Base-by-base conservation (phyloP, 1,139 yeast genomes). In the Cylindricascospora bacillispora region DNA sequence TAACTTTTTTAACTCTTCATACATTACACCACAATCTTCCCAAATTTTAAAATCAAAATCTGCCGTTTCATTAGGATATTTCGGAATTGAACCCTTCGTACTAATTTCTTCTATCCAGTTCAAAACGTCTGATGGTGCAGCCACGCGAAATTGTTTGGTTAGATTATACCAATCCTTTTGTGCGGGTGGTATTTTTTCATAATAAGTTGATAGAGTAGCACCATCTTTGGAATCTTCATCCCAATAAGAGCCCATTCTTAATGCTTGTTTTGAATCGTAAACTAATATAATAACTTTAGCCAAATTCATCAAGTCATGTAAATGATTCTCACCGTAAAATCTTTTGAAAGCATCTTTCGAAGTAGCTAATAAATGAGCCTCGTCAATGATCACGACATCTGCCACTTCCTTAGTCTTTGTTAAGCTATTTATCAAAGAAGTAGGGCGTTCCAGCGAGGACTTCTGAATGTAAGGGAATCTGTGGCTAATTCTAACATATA, bases 241-340 rank as follows among this genome's bases (percentile, higher is more conserved):
- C 66, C 66, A 60, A 33, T 56, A 60, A 3, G 61, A 60, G 1
- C 62, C 63, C 59, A 60, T 59, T 35, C 66, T 45, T 7, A 61
- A 37, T 2, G 63, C 55, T 38, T 61, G 66, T 24, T 57, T 59
- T 5, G 54, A 62, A 35, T 61, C 66, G 38, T 57, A 61, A 1
- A 61, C 65, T 14, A 61, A 28, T 10, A 61, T 44, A 13, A 58
- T 35, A 3, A 57, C 58, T 35, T 57, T 59, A 4, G 56, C 45
- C 4, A 60, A 29, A 17, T 49, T 45, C 44, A 61, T 41, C 14
- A 61, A 37, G 22, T 60, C 65, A 29, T 52, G 48, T 13, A 61
- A 31, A 34, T 61, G 65, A 35, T 61, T 61, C 11, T 59, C 56
- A 7, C 62, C 63, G 31, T 50, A 49, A 32, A 59, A 61, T 35